Evolutionary conservation across 257 asterid genomes (phyloP).

Genomic region (Handroanthus guayacan): DNA sequence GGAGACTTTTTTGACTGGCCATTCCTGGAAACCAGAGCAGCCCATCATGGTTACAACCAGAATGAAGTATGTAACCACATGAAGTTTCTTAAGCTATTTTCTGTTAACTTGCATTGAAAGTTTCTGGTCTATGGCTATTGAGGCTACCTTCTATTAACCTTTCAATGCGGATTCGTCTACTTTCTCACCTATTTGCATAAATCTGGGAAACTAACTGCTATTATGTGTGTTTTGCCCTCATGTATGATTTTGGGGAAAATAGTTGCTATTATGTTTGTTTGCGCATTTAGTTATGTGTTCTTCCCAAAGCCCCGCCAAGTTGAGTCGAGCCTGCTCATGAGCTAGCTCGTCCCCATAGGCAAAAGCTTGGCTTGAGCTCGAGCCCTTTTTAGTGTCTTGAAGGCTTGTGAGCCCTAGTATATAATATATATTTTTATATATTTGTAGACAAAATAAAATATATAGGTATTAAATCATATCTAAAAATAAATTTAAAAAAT

Average conservation of each 20-base stretch:
- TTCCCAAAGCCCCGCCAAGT: not conserved
- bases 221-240: conserved; percentile 12
- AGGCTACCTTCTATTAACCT: not conserved
- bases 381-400: too few species aligned
- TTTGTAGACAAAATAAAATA: too few species aligned
- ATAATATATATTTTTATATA: too few species aligned
- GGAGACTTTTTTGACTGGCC: conserved; percentile 99
- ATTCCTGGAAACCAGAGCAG: conserved; percentile 87
- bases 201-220: too few species aligned
- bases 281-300: conserved; percentile 18
- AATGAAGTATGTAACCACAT: conserved; percentile 62
- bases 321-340: too few species aligned
- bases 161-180: not conserved
- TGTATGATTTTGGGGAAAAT: conserved; percentile 13
- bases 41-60: conserved; percentile 83
- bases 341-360: too few species aligned
- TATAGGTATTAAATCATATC: too few species aligned
- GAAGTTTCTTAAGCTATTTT: conserved; percentile 23
- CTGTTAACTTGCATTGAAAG: conserved; percentile 13
- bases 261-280: conserved; percentile 21
- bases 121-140: conserved; percentile 16
- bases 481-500: too few species aligned
- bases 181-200: too few species aligned
- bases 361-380: too few species aligned
- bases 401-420: too few species aligned